Base-by-base conservation (phyloP, 176 grass and related monocot species). In the Carex myosuroides region DNA sequence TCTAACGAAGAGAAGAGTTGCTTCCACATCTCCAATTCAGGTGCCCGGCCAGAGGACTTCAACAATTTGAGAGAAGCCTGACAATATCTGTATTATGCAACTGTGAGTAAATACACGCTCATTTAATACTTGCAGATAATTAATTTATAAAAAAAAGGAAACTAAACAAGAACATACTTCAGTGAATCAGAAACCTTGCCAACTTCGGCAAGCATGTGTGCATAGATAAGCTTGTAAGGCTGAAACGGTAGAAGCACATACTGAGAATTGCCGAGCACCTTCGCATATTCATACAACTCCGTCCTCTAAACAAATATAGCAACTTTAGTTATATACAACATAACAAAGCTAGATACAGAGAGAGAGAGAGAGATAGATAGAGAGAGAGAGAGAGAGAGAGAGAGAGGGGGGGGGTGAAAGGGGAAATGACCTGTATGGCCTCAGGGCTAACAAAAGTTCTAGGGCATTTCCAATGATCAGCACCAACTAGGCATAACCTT, bases 231-330 rank as follows among this genome's bases (percentile, higher is more conserved):
- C 85, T 99, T 99, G 83, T 99, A 99, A 44, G 96, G 96, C 70
- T 95, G 96, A 84, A 99, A 94, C 52, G 89, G 91, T 79, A 91
- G 88, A 18, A 99, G 89, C 46, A 92, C 91, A 84, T 93, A 95
- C 88, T 99, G 96, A 79, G 96, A 95, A 93, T 99, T 99, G 59
- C 93, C 93, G 50, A 92, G 89, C 83, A 99, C 96, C 83, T 99
- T 99, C 26, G 96, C 90, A 75, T 99, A 93, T 68, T 99, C 96
- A 84, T 99, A 99, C 48, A 95, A 80, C 76, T 99, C 96, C 71
- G 96, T 99, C 85, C 96, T 93, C 96, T 99, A 87, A 48, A 73
- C 21, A 65, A 63, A 84, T 29, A 50, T 11, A 33, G 76, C 64
- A 82, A 46, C 56, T 52, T 63, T 71, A 57, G 52, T 54, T 83